phyloP scores from a whole-genome alignment of 495 filamentous ascomycete species.

The Friedmanniomyces endolithicus region DNA sequence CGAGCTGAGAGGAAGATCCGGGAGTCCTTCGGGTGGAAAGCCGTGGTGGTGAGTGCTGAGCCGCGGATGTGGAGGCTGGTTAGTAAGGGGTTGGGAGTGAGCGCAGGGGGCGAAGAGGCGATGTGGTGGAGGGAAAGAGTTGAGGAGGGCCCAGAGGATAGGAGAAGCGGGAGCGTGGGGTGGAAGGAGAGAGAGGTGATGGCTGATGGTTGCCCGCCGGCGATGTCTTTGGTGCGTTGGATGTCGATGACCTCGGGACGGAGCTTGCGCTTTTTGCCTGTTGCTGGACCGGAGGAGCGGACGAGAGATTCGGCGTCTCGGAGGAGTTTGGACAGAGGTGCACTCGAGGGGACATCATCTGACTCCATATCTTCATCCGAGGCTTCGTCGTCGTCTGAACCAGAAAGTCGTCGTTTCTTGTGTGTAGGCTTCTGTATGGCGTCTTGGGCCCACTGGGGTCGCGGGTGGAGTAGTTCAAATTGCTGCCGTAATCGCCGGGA shows the following conservation, averaged over 20 bases:
- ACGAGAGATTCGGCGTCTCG: conserved; percentile 49
- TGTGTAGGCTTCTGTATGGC: conserved; percentile 23
- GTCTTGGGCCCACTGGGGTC: conserved; percentile 54
- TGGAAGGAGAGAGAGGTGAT: conserved; percentile 82
- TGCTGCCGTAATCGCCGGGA: conserved; percentile 64
- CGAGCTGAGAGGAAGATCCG: conserved; percentile 74
- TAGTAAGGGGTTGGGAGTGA: conserved; percentile 80
- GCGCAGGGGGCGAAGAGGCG: conserved; percentile 50
- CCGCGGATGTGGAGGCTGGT: conserved; percentile 76
- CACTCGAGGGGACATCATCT: conserved; percentile 48
- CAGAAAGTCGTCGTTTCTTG: conserved; percentile 39
- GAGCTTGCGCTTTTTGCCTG: conserved; percentile 47
- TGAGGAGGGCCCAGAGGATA: conserved; percentile 74
- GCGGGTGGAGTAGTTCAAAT: conserved; percentile 61
- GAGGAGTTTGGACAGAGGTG: conserved; percentile 70
- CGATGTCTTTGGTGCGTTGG: conserved; percentile 54
- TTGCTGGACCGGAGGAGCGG: conserved; percentile 4
- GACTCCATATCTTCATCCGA: conserved; percentile 37
- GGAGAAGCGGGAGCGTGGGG: conserved; percentile 70
- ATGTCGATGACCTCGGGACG: conserved; percentile 83
- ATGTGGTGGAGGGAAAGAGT: conserved; percentile 83
- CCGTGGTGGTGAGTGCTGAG: conserved; percentile 67
- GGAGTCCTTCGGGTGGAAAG: conserved; percentile 51
- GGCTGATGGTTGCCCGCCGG: conserved; percentile 50
- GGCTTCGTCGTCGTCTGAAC: conserved; percentile 4